Percentiles rank a stretch among this genome's conserved stretches.
Evolutionary conservation across 1,139 yeast genomes (phyloP).

Genomic region (Suhomyces choctaworum): DNA sequence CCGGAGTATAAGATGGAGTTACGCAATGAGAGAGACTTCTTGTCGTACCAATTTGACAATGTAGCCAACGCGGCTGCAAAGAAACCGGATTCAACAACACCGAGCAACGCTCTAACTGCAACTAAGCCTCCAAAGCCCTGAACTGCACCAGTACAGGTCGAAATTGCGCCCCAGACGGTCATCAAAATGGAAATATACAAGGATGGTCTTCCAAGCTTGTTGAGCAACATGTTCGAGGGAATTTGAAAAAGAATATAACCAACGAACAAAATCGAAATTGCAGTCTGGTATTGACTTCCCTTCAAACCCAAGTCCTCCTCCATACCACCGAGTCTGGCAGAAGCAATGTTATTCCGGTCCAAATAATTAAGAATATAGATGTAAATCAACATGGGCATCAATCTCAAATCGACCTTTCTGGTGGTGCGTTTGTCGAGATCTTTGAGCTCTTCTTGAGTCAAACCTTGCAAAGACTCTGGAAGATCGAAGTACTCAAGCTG

Average conservation of each 20-base stretch:
- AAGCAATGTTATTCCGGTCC: conserved; percentile 62
- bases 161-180: conserved; percentile 55
- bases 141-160: conserved; percentile 47
- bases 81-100: conserved; percentile 60
- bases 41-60: conserved; percentile 50
- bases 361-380: conserved; percentile 55
- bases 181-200: conserved; percentile 50
- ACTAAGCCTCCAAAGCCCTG: conserved; percentile 44
- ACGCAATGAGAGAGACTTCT: conserved; percentile 51
- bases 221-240: conserved; percentile 52
- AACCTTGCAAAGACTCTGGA: conserved; percentile 37
- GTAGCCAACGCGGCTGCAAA: conserved; percentile 54
- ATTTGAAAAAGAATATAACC: conserved; percentile 64
- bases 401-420: conserved; percentile 51
- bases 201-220: conserved; percentile 53
- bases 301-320: conserved; percentile 50
- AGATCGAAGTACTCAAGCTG: conserved; percentile 13
- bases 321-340: conserved; percentile 60
- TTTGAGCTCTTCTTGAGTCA: conserved; percentile 38
- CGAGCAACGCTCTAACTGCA: conserved; percentile 52
- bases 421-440: conserved; percentile 41
- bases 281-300: conserved; percentile 55
- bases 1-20: conserved; percentile 63
- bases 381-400: conserved; percentile 56
- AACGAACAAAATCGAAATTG: conserved; percentile 57